These are phyloP conservation scores for Linum tenue DNA, from an alignment of 345 rosid genomes.

Conservation along the genomic window DNA sequence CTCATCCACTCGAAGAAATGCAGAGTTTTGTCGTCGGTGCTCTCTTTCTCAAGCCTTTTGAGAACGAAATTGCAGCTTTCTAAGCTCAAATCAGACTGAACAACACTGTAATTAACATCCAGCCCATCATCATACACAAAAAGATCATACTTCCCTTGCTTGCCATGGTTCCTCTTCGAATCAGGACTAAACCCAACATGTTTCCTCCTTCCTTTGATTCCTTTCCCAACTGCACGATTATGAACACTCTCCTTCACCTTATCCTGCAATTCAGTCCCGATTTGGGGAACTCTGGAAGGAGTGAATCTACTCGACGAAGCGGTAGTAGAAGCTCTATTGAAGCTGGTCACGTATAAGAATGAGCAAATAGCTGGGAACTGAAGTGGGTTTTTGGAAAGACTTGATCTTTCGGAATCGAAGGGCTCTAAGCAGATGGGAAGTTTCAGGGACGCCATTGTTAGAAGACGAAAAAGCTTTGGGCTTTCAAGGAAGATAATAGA, in stretches of 20 bases:
- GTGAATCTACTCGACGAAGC: slow-evolving; percentile 27
- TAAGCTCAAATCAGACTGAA: slow-evolving; percentile 37
- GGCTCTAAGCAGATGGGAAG: slow-evolving; percentile 35
- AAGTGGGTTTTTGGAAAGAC: slow-evolving; percentile 28
- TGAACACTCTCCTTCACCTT: slow-evolving; percentile 10
- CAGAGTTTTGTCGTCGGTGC: slow-evolving; percentile 38
- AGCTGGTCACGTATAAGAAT: slow-evolving; percentile 27
- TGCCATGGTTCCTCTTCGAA: slow-evolving; percentile 25
- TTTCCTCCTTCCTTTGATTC: slow-evolving; percentile 22
- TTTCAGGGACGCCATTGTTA: slow-evolving; percentile 46
- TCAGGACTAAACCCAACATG: slow-evolving; percentile 23
- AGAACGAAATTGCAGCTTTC: slow-evolving; percentile 50
- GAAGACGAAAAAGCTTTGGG: not conserved
- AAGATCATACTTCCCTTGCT: slow-evolving; percentile 23
- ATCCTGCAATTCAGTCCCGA: slow-evolving; percentile 27
- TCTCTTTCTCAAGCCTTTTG: slow-evolving; percentile 54
- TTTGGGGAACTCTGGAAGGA: slow-evolving; percentile 31
- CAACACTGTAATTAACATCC: slow-evolving; percentile 46
- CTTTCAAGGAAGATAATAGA: not conserved
- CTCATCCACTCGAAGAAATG: slow-evolving; percentile 82
- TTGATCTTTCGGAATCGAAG: slow-evolving; percentile 45
- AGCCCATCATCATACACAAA: slow-evolving; percentile 32
- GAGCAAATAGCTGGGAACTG: slow-evolving; percentile 34
- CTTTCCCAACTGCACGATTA: slow-evolving; percentile 17
- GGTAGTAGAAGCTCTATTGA: slow-evolving; percentile 24